phyloP scores from a whole-genome alignment of 192 early-diverging fungal genomes.

The Pilobolus umbonatus region DNA sequence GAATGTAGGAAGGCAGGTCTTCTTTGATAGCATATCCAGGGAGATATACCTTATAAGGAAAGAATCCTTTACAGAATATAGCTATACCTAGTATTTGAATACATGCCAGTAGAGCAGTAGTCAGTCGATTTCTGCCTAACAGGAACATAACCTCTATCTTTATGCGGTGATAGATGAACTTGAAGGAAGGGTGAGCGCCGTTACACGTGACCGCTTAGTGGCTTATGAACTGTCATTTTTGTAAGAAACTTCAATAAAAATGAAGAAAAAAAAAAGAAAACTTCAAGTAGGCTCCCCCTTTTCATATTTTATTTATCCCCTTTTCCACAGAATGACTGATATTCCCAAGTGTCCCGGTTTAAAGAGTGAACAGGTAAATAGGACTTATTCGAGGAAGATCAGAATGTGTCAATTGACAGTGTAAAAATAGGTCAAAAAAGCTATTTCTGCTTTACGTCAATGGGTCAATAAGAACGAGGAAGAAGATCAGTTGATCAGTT shows the following conservation, averaged over 20 bases:
- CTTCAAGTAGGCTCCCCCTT: no score
- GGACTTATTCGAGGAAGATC: not conserved
- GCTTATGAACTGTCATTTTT: constrained; percentile 2
- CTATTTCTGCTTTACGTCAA: constrained; percentile 24
- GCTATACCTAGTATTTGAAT: constrained; percentile 59
- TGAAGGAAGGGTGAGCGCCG: no score
- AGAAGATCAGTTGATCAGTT: no score
- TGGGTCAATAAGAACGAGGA: not conserved
- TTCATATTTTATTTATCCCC: not conserved
- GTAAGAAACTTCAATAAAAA: not conserved
- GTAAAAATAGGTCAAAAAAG: constrained; percentile 14
- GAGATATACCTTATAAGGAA: constrained; percentile 71
- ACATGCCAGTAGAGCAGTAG: constrained; percentile 11
- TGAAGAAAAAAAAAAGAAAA: not conserved
- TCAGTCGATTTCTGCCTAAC: not conserved
- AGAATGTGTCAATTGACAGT: not conserved
- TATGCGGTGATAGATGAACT: no score
- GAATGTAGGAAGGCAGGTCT: constrained; percentile 25
- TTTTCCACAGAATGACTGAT: constrained; percentile 1
- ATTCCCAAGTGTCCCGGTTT: not conserved
- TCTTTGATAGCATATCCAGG: constrained; percentile 52
- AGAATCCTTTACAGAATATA: constrained; percentile 69
- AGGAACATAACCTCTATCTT: not conserved
- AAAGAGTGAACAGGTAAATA: not conserved
- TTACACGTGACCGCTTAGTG: constrained; percentile 6